A percentile compares a stretch with the other conserved stretches of the same genome.
Conservation (phyloP, 1,139 yeast species). For the Hansenula sp. region DNA sequence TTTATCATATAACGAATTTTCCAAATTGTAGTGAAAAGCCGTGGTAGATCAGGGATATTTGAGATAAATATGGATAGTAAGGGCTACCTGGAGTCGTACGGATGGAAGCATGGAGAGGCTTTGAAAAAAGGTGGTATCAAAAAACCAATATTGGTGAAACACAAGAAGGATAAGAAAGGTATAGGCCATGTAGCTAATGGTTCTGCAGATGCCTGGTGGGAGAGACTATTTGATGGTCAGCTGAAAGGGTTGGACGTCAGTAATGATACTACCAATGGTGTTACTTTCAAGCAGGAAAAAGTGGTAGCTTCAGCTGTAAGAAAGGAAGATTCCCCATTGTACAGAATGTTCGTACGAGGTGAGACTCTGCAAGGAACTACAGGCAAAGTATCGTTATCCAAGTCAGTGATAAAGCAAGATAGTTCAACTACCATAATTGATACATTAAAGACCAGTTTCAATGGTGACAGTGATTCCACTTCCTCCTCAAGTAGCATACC, state of each 20-base stretch:
- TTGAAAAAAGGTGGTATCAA: slow-evolving; percentile 72
- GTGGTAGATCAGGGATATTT: not conserved
- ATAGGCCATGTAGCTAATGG: slow-evolving; percentile 73
- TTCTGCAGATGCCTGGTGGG: slow-evolving; percentile 90
- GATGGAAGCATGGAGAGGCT: slow-evolving; percentile 93
- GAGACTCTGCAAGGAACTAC: slow-evolving; percentile 81
- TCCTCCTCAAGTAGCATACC: slow-evolving; percentile 10
- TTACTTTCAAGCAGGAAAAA: slow-evolving; percentile 39
- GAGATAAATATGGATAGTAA: slow-evolving; percentile 62
- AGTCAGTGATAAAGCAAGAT: slow-evolving; percentile 13
- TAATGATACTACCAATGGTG: slow-evolving; percentile 27
- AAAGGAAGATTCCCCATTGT: slow-evolving; percentile 55
- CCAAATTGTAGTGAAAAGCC: not conserved
- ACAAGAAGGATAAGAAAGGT: slow-evolving; percentile 87
- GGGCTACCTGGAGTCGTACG: slow-evolving; percentile 67
- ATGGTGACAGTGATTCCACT: slow-evolving; percentile 18
- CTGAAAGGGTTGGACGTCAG: slow-evolving; percentile 70
- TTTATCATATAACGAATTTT: not conserved
- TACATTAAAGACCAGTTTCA: slow-evolving; percentile 8
- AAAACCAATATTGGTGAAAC: slow-evolving; percentile 84
- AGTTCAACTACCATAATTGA: slow-evolving; percentile 13
- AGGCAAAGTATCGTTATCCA: slow-evolving; percentile 27
- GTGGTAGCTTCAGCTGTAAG: slow-evolving; percentile 42
- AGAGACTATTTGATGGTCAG: slow-evolving; percentile 87
- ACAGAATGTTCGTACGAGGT: slow-evolving; percentile 78